phyloP scores from a whole-genome alignment of 139 green algal species.

The Asterochloris sp. region DNA sequence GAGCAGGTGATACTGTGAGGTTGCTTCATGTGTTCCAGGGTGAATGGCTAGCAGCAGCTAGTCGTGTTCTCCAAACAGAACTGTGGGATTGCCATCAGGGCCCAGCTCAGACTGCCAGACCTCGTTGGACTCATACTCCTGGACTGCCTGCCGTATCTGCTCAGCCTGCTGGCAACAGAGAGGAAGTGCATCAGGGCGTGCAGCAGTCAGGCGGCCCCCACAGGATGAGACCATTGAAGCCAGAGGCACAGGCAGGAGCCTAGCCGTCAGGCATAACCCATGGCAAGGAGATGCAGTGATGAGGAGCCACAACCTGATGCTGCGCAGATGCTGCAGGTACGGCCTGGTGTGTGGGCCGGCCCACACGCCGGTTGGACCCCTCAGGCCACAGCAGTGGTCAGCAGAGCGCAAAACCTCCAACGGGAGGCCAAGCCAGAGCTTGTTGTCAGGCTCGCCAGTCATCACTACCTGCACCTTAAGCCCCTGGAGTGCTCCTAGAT shows the following conservation, averaged over 20 bases:
- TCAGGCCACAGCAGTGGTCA: too few relatives aligned
- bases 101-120: constrained; percentile 6
- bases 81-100: constrained; percentile 3
- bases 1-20: background rate
- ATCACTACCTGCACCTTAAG: too few relatives aligned
- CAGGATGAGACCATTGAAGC: background rate
- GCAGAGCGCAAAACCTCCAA: too few relatives aligned
- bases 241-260: background rate
- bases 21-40: background rate
- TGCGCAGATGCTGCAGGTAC: background rate
- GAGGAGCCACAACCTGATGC: background rate
- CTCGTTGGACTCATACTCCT: constrained; percentile 3
- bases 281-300: background rate
- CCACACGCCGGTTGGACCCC: background rate
- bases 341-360: background rate
- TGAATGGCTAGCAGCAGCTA: background rate
- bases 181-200: too few relatives aligned
- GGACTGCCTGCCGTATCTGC: constrained; percentile 3
- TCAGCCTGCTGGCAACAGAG: background rate
- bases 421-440: too few relatives aligned
- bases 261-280: background rate
- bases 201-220: too few relatives aligned
- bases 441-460: too few relatives aligned
- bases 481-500: background rate
- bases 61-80: constrained; percentile 2